Percentiles rank a stretch among this genome's conserved stretches.
phyloP scores from a whole-genome alignment of 176 grass and related monocot species.

The Avena eriantha region DNA sequence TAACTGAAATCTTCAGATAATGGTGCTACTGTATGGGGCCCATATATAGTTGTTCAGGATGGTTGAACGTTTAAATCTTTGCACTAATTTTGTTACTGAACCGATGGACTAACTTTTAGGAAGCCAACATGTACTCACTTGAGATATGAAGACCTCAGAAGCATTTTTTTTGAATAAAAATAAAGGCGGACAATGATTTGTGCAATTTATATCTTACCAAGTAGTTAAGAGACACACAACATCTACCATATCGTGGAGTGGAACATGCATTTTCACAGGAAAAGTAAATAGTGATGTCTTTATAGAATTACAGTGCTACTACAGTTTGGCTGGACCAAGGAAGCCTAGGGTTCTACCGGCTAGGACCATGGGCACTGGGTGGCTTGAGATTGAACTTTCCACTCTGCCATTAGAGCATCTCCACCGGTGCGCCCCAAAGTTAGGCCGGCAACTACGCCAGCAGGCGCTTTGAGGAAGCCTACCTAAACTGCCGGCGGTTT shows the following conservation, averaged over 20 bases:
- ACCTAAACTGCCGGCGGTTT: no score
- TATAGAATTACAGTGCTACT: not conserved
- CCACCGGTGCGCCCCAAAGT: no score
- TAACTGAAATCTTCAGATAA: not conserved
- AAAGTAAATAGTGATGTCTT: slow-evolving; percentile 1
- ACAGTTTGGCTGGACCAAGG: not conserved
- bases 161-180: not conserved
- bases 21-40: not conserved
- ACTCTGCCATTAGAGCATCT: not conserved
- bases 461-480: no score
- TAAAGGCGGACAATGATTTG: not conserved
- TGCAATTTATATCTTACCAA: not conserved
- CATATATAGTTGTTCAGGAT: not conserved
- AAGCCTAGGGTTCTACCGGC: not conserved
- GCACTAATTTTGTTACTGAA: not conserved
- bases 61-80: slow-evolving; percentile 5
- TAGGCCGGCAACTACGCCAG: no score
- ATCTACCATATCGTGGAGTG: slow-evolving; percentile 15
- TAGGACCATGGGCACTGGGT: not conserved
- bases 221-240: not conserved
- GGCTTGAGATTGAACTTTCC: not conserved
- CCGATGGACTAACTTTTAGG: not conserved
- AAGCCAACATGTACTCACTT: not conserved
- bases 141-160: not conserved
- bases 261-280: not conserved